Evolutionary conservation across 2,329 filamentous ascomycete genomes (phyloP).

Genomic region (Colletotrichum sublineola): DNA sequence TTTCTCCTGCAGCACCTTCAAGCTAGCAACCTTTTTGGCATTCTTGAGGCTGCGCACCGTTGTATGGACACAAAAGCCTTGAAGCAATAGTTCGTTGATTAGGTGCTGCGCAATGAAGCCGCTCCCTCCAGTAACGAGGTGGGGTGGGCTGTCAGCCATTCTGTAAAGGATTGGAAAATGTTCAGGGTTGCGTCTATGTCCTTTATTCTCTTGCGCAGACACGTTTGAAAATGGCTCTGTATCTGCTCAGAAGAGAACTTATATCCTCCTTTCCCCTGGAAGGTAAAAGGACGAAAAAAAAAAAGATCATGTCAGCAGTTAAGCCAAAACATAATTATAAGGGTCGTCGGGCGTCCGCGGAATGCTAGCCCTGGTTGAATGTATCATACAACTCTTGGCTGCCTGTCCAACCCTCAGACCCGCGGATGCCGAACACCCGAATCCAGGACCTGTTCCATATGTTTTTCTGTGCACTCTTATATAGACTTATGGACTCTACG

Average conservation of each 20-base stretch:
- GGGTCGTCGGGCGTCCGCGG: background rate
- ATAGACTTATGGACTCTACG: no score
- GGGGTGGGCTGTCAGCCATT: background rate
- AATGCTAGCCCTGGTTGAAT: background rate
- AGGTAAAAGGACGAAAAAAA: no score
- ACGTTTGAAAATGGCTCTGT: background rate
- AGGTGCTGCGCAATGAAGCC: conserved; percentile 46
- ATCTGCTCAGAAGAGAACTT: background rate
- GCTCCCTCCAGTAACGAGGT: conserved; percentile 46
- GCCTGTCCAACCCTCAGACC: background rate
- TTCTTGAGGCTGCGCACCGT: conserved; percentile 10
- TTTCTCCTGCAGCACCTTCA: background rate
- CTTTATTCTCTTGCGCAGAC: background rate
- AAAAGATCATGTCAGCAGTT: background rate
- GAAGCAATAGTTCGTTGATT: conserved; percentile 43
- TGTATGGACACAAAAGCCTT: background rate
- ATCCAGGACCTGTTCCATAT: no score
- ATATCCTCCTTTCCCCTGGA: background rate
- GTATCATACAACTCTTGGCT: background rate
- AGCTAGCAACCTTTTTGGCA: background rate
- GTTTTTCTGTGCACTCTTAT: no score
- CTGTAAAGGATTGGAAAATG: background rate
- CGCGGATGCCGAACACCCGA: no score
- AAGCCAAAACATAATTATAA: background rate
- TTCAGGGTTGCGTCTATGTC: background rate